Conservation (phyloP, 768 basidiomycete species). For the Suillus ampliporus region DNA sequence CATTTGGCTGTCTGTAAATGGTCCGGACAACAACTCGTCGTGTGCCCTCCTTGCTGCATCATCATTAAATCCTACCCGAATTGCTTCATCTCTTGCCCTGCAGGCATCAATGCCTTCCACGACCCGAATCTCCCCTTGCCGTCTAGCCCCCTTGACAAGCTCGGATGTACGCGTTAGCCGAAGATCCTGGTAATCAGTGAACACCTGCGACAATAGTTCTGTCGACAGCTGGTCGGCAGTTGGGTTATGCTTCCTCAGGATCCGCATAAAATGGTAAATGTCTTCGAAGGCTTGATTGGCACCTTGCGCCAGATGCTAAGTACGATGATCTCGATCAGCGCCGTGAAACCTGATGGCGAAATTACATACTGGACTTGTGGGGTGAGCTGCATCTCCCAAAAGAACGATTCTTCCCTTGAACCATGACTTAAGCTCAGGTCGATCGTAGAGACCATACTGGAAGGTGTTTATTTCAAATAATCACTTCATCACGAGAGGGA, state of each 20-base stretch:
- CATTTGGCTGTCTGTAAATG: constrained; percentile 16
- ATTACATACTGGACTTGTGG: constrained; percentile 46
- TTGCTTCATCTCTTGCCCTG: constrained; percentile 32
- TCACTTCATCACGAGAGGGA: background rate
- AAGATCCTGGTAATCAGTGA: constrained; percentile 39
- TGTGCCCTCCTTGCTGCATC: constrained; percentile 3
- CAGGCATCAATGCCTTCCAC: constrained; percentile 38
- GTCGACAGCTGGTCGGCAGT: constrained; percentile 29
- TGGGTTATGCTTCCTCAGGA: constrained; percentile 40
- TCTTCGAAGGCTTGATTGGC: constrained; percentile 54
- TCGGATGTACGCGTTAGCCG: constrained; percentile 43
- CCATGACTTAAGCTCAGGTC: constrained; percentile 46
- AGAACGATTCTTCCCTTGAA: constrained; percentile 47
- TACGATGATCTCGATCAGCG: background rate
- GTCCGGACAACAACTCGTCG: constrained; percentile 8
- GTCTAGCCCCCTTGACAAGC: constrained; percentile 42
- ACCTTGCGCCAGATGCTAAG: constrained; percentile 52
- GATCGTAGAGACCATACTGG: constrained; percentile 51
- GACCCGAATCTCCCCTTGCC: constrained; percentile 42
- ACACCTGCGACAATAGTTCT: constrained; percentile 34
- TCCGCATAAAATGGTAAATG: constrained; percentile 39
- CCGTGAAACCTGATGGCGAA: background rate
- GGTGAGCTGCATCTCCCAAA: constrained; percentile 52
- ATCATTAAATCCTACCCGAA: constrained; percentile 12
- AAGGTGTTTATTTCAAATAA: background rate